Base-by-base conservation (phyloP, 371 early-diverging fungal species). In the Smittium culicis region DNA sequence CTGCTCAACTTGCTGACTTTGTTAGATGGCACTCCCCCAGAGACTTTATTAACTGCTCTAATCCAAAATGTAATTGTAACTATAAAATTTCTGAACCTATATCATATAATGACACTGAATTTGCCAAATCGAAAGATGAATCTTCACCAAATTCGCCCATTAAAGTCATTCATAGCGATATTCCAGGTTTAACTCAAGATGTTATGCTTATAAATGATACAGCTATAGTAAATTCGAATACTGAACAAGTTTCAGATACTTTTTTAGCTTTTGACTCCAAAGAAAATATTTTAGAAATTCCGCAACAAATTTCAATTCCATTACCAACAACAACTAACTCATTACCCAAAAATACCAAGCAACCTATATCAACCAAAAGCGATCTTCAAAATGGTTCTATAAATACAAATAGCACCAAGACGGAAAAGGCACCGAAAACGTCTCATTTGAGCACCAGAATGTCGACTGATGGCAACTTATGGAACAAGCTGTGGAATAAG, bases 21-120 rank as follows among this genome's bases (percentile, higher is more conserved):
- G 89, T 95, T n/a, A 79, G 93, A 59, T 95, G 96, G 96, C 90
- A 93, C 71, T 94, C 94, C 0, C 96, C 96, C 14, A 82, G 89
- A 62, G 96, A 95, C 73, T 90, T 88, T 86, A 70, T 87, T 30
- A 74, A 69, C 5, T 11, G 25, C n/a, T 31, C 64, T 3, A 8
- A 61, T 35, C 8, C 67, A 8, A 1, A 28, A 17, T 34, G 16
- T 17, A 64, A 67, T 24, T 34, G 30, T 28, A 30, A 65, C 24
- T n/a, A n/a, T n/a, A n/a, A n/a, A n/a, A n/a, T n/a, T n/a, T n/a
- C 63, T 14, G 29, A 64, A 34, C n/a, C 61, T 34, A 3, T 2
- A 2, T 25, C 61, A 20, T 35, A 27, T 27, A 61, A 20, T 5
- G 30, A 54, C 2, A 35, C 29, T 5, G n/a, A n/a, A n/a, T n/a